Evolutionary conservation across 305 asterid genomes (phyloP).

Genomic region (Fraxinus sp.): DNA sequence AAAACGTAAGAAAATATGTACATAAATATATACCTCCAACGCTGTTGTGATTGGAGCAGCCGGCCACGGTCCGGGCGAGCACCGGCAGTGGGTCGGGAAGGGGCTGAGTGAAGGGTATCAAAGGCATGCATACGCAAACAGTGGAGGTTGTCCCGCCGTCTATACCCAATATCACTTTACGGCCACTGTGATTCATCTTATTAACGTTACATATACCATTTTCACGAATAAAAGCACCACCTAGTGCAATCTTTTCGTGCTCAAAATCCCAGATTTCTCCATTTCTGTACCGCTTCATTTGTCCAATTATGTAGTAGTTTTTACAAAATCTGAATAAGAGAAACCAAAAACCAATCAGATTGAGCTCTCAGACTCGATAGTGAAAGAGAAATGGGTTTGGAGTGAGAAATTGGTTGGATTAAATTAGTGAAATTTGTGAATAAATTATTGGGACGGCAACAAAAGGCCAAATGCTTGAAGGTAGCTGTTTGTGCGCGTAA

Average conservation of each 20-base stretch:
- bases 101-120: slow-evolving; percentile 42
- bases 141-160: slow-evolving; percentile 83
- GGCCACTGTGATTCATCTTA: slow-evolving; percentile 26
- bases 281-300: slow-evolving; percentile 74
- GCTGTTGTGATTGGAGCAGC: slow-evolving; percentile 84
- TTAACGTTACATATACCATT: slow-evolving; percentile 25
- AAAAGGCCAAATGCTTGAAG: slow-evolving; percentile 39
- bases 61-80: slow-evolving; percentile 74
- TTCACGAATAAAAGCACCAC: slow-evolving; percentile 19
- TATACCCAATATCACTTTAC: slow-evolving; percentile 63
- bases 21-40: slow-evolving; percentile 58
- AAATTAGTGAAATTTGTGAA: slow-evolving; percentile 29
- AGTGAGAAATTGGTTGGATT: slow-evolving; percentile 28
- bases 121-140: slow-evolving; percentile 72
- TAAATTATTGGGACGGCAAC: slow-evolving; percentile 68
- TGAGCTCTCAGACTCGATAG: neutral
- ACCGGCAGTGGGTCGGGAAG: slow-evolving; percentile 67
- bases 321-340: neutral
- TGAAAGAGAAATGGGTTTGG: slow-evolving; percentile 5
- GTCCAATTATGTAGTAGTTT: neutral
- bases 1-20: neutral
- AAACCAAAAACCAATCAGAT: slow-evolving; percentile 1
- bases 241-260: slow-evolving; percentile 39
- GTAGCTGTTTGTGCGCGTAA: slow-evolving; percentile 33
- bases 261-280: slow-evolving; percentile 77